Percentiles rank a stretch among this genome's conserved stretches.
Evolutionary conservation across 2,329 filamentous ascomycete species (phyloP).

Genomic region (Aspergillus sp.): DNA sequence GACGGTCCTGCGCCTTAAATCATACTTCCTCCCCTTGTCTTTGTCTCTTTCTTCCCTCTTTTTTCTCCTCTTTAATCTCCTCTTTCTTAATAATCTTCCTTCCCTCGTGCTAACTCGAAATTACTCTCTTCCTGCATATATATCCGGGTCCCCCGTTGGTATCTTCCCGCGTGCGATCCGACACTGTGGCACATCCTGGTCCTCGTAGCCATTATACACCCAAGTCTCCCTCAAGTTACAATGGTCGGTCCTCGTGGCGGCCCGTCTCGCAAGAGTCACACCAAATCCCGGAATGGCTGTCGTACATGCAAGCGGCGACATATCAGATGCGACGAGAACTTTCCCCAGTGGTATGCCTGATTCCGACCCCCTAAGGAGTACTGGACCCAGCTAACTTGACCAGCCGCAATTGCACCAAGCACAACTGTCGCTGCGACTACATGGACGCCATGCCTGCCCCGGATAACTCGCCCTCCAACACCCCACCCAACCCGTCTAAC

Average conservation of each 20-base stretch:
- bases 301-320: slow-evolving; percentile 96
- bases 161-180: too few relatives aligned
- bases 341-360: slow-evolving; percentile 77
- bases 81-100: too few relatives aligned
- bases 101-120: too few relatives aligned
- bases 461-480: slow-evolving; percentile 51
- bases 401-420: slow-evolving; percentile 96
- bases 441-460: slow-evolving; percentile 54
- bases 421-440: slow-evolving; percentile 97
- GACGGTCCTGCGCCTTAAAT: too few relatives aligned
- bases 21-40: too few relatives aligned
- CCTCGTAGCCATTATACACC: too few relatives aligned
- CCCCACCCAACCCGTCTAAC: slow-evolving; percentile 43
- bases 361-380: background rate
- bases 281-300: slow-evolving; percentile 97
- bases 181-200: too few relatives aligned
- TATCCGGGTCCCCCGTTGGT: too few relatives aligned
- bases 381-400: slow-evolving; percentile 7
- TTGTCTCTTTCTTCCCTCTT: too few relatives aligned
- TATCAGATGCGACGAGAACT: slow-evolving; percentile 95
- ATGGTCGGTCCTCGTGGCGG: slow-evolving; percentile 95
- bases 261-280: slow-evolving; percentile 85
- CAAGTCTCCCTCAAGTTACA: background rate
- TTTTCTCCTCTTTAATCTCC: too few relatives aligned
- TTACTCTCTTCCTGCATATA: too few relatives aligned